Evolutionary conservation across 495 filamentous ascomycete genomes (phyloP).

Genomic region (Tuber calosporum): DNA sequence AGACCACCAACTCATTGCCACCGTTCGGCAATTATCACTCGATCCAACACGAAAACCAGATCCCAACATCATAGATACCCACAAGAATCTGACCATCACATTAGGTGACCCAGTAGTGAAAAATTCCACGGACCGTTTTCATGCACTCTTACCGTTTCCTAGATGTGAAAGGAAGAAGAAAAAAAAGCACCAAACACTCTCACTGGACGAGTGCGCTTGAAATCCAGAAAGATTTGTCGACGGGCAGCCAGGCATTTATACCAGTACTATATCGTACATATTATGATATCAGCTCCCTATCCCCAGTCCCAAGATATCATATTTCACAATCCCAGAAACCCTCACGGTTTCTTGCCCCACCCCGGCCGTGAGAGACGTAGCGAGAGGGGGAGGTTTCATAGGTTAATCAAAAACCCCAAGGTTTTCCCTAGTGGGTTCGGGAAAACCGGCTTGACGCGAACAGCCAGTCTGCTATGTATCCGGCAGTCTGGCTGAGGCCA

Average conservation of each 20-base stretch:
- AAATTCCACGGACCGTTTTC: neutral
- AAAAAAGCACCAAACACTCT: neutral
- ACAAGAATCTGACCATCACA: neutral
- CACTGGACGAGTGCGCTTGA: neutral
- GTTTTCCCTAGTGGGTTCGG: neutral
- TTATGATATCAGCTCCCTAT: neutral
- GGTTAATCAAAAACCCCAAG: neutral
- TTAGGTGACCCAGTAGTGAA: slow-evolving; percentile 2
- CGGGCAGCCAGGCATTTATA: neutral
- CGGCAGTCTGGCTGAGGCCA: neutral
- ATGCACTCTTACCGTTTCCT: neutral
- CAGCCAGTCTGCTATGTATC: neutral
- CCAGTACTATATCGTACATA: neutral
- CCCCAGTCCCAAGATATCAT: slow-evolving; percentile 2
- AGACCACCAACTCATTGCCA: neutral
- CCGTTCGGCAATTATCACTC: neutral
- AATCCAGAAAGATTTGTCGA: neutral
- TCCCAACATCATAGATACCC: neutral
- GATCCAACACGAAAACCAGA: slow-evolving; percentile 4
- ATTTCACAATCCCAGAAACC: neutral
- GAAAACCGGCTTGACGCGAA: neutral
- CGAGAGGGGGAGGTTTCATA: neutral
- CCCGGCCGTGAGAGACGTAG: neutral
- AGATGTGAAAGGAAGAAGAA: neutral
- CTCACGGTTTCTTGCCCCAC: neutral